phyloP scores from a whole-genome alignment of 1,284 basidiomycete species.

The Ceratobasidium sp. region DNA sequence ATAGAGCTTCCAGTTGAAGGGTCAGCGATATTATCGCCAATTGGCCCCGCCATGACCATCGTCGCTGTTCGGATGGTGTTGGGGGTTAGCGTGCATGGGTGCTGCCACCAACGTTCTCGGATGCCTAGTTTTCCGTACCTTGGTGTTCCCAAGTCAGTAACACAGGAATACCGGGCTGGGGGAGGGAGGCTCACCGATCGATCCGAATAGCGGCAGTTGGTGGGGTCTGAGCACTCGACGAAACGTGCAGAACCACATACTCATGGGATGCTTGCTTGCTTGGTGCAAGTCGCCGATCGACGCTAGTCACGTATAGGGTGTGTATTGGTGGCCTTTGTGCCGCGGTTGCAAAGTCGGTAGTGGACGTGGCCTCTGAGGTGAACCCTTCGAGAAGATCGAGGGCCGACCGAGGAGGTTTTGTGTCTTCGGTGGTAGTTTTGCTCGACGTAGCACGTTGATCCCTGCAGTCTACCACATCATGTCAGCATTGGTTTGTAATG shows the following conservation, averaged over 20 bases:
- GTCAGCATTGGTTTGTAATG: neutral
- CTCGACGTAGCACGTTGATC: neutral
- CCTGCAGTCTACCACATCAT: slow-evolving; percentile 10
- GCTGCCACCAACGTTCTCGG: slow-evolving; percentile 12
- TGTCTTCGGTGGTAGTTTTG: no score
- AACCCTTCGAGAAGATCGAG: slow-evolving; percentile 1
- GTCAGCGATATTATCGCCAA: slow-evolving; percentile 1
- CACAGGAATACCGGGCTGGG: neutral
- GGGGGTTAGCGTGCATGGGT: neutral
- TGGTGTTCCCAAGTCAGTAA: neutral
- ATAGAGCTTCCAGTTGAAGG: neutral
- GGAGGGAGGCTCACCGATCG: slow-evolving; percentile 15
- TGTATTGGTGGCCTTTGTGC: neutral
- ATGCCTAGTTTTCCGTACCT: slow-evolving; percentile 31
- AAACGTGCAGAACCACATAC: slow-evolving; percentile 11
- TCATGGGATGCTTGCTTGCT: neutral
- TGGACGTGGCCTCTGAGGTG: slow-evolving; percentile 5
- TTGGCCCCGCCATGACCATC: slow-evolving; percentile 16
- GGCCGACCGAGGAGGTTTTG: no score
- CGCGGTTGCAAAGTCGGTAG: neutral
- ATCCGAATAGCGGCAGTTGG: slow-evolving; percentile 16
- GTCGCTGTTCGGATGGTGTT: slow-evolving; percentile 6
- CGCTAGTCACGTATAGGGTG: slow-evolving; percentile 8
- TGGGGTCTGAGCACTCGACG: neutral
- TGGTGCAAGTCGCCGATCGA: slow-evolving; percentile 20